phyloP scores from a whole-genome alignment of 2,329 filamentous ascomycete genomes.

The Fusarium sp. region DNA sequence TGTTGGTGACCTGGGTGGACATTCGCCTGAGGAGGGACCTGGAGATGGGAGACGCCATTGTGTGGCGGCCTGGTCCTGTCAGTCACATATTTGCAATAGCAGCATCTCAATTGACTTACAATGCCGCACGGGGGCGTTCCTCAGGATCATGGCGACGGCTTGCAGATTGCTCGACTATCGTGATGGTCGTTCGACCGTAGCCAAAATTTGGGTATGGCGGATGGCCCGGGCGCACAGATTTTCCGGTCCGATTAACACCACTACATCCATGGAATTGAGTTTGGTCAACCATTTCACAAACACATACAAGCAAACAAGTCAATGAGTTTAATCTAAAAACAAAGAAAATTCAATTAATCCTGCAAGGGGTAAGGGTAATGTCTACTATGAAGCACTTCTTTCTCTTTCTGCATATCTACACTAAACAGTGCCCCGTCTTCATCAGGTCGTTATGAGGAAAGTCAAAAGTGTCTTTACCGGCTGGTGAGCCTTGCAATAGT shows the following conservation, averaged over 20 bases:
- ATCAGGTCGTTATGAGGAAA: conserved; percentile 51
- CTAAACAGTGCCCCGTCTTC: conserved; percentile 46
- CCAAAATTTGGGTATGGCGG: conserved; percentile 47
- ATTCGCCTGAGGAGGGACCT: conserved; percentile 50
- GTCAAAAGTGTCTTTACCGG: conserved; percentile 54
- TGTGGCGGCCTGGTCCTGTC: conserved; percentile 61
- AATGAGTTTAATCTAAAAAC: conserved; percentile 19
- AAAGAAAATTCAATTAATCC: conserved; percentile 40
- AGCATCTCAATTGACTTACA: conserved; percentile 55
- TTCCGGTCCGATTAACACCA: conserved; percentile 39
- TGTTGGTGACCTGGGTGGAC: conserved; percentile 45
- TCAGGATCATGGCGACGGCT: conserved; percentile 64
- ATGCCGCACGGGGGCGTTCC: conserved; percentile 65
- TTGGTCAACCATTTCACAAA: neutral
- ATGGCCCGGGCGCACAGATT: conserved; percentile 35
- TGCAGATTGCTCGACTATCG: conserved; percentile 33
- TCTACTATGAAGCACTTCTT: conserved; percentile 45
- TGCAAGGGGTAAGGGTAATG: conserved; percentile 44
- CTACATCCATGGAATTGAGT: neutral
- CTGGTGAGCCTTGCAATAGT: conserved; percentile 78
- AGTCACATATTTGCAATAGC: conserved; percentile 7
- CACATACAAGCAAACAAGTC: neutral
- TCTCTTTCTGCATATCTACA: conserved; percentile 50
- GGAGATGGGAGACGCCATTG: conserved; percentile 59
- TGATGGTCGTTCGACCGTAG: conserved; percentile 36